Evolutionary conservation across 106 monocot species (phyloP).

Genomic region (Dioscorea dumetorum): DNA sequence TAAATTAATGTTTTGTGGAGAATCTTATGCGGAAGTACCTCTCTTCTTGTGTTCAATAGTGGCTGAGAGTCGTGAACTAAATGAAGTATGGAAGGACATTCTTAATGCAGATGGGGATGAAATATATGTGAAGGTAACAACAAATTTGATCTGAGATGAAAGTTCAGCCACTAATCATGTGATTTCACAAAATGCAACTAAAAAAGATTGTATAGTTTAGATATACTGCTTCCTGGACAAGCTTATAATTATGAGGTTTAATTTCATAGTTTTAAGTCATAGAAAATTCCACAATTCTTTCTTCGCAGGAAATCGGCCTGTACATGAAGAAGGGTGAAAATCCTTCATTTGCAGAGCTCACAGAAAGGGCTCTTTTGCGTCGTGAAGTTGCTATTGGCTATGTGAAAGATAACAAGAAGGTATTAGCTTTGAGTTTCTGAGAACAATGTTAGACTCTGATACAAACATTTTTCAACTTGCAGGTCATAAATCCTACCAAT

Average conservation of each 20-base stretch:
- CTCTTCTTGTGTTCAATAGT: slow-evolving; percentile 28
- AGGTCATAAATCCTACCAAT: slow-evolving; percentile 81
- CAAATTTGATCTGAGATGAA: too few relatives aligned
- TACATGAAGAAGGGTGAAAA: slow-evolving; percentile 83
- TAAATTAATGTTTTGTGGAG: too few relatives aligned
- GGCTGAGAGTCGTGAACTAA: slow-evolving; percentile 74
- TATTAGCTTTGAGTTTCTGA: slow-evolving; percentile 4
- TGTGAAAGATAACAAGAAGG: slow-evolving; percentile 70
- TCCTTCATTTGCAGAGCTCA: slow-evolving; percentile 79
- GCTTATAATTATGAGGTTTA: too few relatives aligned
- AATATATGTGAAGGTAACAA: slow-evolving; percentile 85
- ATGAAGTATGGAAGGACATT: slow-evolving; percentile 87
- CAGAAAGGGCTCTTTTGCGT: slow-evolving; percentile 80
- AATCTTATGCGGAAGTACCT: too few relatives aligned
- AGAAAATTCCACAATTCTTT: not conserved
- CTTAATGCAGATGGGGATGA: slow-evolving; percentile 88
- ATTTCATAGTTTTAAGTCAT: too few relatives aligned
- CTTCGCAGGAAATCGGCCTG: slow-evolving; percentile 57
- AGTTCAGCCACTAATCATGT: too few relatives aligned
- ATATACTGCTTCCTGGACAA: too few relatives aligned
- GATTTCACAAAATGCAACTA: too few relatives aligned
- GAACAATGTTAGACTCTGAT: not conserved
- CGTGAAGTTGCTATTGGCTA: slow-evolving; percentile 91
- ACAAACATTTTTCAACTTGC: slow-evolving; percentile 1
- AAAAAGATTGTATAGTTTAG: too few relatives aligned